Evolutionary conservation across 2,329 filamentous ascomycete genomes (phyloP), one percentile per base, ranked within the genome.

Genomic region (Blastomyces gilchristii): DNA sequence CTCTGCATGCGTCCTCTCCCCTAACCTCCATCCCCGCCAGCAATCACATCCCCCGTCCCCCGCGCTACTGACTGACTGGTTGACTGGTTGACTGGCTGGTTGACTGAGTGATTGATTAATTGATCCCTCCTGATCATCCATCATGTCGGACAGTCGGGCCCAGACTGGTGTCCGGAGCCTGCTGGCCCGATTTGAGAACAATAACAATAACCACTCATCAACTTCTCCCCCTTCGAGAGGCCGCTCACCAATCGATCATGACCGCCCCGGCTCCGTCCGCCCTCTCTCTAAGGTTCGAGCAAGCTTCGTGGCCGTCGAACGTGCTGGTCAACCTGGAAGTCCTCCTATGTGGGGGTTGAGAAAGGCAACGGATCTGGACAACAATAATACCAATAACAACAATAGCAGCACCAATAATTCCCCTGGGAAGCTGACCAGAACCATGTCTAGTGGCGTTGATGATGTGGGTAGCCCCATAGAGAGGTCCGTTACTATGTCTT

Each of bases 121-220:
- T 53, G 59, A 50, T 52, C 59, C 28, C 34, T 63, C 62, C 59
- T 60, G 43, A 64, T 63, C 52, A 18, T 41, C 58, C 60, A 61
- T 63, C 54, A 67, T 67, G 64, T 66, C 66, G 56, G 64, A 61
- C 60, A 62, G 41, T 31, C 67, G 64, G 62, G 65, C 68, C 43
- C 64, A 65, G 59, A 78, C 74, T 71, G 86, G 85, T 71, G 87
- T 90, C 71, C 87, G 82, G 78, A 89, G 89, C 77, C 84, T 92
- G 68, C 82, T 87, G 70, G 89, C 89, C 71, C 90, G 89, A 82
- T 91, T 91, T 74, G 89, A 92, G 80, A 85, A 85, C 73, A 89
- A 85, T 76, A 84, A 82, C 73, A 79, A 80, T 66, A 83, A 85
- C 72, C 86, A 83, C 74, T 82, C 82, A 72, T 81, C 85, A 68